A percentile compares a stretch with the other conserved stretches of the same genome.
Evolutionary conservation across 495 filamentous ascomycete species (phyloP).

Genomic region (Viridothelium virens): DNA sequence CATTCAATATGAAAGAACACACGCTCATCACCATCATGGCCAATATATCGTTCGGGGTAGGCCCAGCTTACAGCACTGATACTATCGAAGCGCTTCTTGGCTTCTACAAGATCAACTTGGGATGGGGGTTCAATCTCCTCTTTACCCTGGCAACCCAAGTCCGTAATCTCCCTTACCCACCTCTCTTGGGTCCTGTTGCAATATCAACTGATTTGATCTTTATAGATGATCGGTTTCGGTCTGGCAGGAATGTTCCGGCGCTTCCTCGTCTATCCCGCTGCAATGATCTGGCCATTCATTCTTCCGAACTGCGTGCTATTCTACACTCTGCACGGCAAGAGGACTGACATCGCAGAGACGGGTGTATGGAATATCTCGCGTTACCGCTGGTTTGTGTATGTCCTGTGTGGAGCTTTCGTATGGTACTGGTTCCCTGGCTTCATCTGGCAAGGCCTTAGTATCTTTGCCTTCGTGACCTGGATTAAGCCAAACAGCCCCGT

Average conservation of each 20-base stretch:
- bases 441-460: conserved; percentile 79
- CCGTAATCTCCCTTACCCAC: conserved; percentile 6
- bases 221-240: conserved; percentile 55
- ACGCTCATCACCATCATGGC: conserved; percentile 16
- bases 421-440: conserved; percentile 88
- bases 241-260: conserved; percentile 70
- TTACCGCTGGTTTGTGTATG: conserved; percentile 68
- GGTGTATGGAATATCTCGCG: conserved; percentile 65
- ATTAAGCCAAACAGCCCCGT: conserved; percentile 62
- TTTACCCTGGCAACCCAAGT: conserved; percentile 81
- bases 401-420: conserved; percentile 30
- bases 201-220: neutral
- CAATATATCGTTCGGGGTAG: conserved; percentile 11
- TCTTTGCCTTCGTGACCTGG: conserved; percentile 88
- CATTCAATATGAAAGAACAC: conserved; percentile 25
- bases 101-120: conserved; percentile 17
- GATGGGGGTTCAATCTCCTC: conserved; percentile 38
- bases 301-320: conserved; percentile 84
- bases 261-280: conserved; percentile 74
- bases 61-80: conserved; percentile 14
- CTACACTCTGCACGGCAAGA: conserved; percentile 73
- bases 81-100: conserved; percentile 2
- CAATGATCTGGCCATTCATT: conserved; percentile 93
- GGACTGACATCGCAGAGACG: conserved; percentile 67
- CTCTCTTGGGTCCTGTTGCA: neutral